Conservation (phyloP, 768 basidiomycete genomes). For the Coprinopsis sp. region DNA sequence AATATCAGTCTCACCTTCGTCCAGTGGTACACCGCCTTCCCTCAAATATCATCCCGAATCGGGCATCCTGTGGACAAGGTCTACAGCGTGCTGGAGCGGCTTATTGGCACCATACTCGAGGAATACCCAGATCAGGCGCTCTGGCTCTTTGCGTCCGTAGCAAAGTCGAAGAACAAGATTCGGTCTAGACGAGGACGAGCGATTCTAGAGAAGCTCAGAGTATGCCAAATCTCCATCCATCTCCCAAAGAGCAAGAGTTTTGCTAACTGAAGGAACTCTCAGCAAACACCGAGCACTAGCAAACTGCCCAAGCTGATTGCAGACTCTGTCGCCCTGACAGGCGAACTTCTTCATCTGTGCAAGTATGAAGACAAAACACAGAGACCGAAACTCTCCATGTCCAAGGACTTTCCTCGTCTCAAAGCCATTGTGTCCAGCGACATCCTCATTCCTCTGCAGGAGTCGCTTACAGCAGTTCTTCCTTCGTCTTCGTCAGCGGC, state of each 20-base stretch:
- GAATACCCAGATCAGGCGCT: constrained; percentile 87
- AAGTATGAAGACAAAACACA: constrained; percentile 44
- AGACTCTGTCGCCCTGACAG: constrained; percentile 58
- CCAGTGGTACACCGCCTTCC: constrained; percentile 95
- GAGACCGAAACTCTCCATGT: constrained; percentile 40
- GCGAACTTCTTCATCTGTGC: constrained; percentile 64
- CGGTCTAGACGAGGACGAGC: constrained; percentile 55
- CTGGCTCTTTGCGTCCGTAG: constrained; percentile 88
- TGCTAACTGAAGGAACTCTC: constrained; percentile 35
- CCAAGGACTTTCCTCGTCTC: constrained; percentile 55
- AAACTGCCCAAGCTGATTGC: constrained; percentile 47
- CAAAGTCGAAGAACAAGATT: constrained; percentile 71
- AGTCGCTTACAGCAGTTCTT: constrained; percentile 84
- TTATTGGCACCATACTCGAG: constrained; percentile 72
- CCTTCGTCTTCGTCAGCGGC: constrained; percentile 66
- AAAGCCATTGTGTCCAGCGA: constrained; percentile 52
- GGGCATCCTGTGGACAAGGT: constrained; percentile 66
- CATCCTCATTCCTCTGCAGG: constrained; percentile 88
- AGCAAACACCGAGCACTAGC: constrained; percentile 33
- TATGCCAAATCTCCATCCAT: constrained; percentile 22
- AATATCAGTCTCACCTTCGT: constrained; percentile 5
- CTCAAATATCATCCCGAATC: constrained; percentile 93
- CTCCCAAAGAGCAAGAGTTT: not conserved
- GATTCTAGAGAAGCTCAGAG: constrained; percentile 57
- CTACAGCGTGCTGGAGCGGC: constrained; percentile 50